A percentile compares a stretch with the other conserved stretches of the same genome.
Evolutionary conservation across 306 rosid genomes (phyloP).

Genomic region (Cucurbita maxima): DNA sequence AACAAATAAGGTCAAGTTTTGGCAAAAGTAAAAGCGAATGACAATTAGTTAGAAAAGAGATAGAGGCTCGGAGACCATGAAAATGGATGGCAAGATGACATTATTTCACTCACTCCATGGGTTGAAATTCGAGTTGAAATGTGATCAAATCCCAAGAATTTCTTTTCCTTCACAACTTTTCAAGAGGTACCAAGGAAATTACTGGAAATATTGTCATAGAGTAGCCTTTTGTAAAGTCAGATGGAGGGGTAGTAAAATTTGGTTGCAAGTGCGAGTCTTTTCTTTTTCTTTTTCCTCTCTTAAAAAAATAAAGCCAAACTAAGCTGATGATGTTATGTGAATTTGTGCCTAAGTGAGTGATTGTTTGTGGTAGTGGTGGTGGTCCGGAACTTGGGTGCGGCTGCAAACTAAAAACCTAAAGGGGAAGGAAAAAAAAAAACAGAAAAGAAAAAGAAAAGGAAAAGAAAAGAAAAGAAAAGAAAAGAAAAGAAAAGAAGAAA

Average conservation of each 20-base stretch:
- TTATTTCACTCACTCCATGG: not conserved
- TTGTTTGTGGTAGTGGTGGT: slow-evolving; percentile 55
- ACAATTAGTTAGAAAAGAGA: not conserved
- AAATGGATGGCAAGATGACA: not conserved
- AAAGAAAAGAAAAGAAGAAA: not conserved
- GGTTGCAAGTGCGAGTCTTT: slow-evolving; percentile 5
- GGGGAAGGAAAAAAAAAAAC: slow-evolving; percentile 15
- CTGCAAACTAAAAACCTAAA: slow-evolving; percentile 16
- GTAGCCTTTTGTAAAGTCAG: slow-evolving; percentile 43
- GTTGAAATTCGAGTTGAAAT: slow-evolving; percentile 6
- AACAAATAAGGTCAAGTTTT: not conserved
- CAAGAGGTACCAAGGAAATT: slow-evolving; percentile 17
- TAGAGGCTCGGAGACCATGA: not conserved
- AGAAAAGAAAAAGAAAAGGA: slow-evolving; percentile 13
- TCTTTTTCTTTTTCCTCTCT: not conserved
- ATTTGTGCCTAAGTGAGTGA: slow-evolving; percentile 20
- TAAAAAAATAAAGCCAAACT: slow-evolving; percentile 47
- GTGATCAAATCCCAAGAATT: slow-evolving; percentile 38
- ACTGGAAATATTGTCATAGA: slow-evolving; percentile 26
- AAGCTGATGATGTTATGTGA: slow-evolving; percentile 31
- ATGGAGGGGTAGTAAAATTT: slow-evolving; percentile 30
- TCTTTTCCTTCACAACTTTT: slow-evolving; percentile 35
- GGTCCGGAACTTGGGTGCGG: slow-evolving; percentile 49
- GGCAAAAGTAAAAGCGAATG: not conserved
- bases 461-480: not conserved